Evolutionary conservation across 139 green algal species (phyloP), one percentile per base, ranked within the genome.

Genomic region (Chlorella sp.): DNA sequence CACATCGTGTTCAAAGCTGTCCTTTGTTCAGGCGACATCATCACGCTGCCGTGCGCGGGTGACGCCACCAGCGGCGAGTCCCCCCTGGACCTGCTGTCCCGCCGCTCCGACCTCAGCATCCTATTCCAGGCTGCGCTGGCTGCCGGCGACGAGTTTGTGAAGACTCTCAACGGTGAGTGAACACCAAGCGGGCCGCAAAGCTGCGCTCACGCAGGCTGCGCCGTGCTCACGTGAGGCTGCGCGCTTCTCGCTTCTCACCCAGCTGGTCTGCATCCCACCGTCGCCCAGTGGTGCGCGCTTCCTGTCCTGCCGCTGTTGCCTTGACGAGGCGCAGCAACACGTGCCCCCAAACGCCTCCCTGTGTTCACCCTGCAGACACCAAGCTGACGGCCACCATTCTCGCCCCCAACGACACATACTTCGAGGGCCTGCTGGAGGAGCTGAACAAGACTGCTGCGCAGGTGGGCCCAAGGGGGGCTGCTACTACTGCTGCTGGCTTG

Each of bases 381-480:
- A 73, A 73, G 34, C 58, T 73, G 24, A 32, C 41, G 13, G 77
- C 22, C 51, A 88, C 84, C 44, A 38, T 88, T 3, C 86, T 88
- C 34, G 84, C 84, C 11, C 84, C 84, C 36, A 85, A 41, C 76
- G 62, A 88, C 65, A 67, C 76, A 2, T 78, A 77, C 56, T 87
- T 87, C n/a, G 56, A 32, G 34, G 46, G 20, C 24, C 41, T 87
- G 34, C 58, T 87, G 43, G 24, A 51, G 38, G 24, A 51, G 38
- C 70, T 76, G 38, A 73, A 83, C 58, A 32, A 74, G 40, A 74
- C 77, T 0, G 40, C 41, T 16, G 51, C 51, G 9, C 13, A 60
- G 51, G 51, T 60, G 28, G 84, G 46, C 34, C 65, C n/a, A n/a
- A n/a, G n/a, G n/a, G n/a, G n/a, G n/a, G n/a, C n/a, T n/a, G n/a